phyloP scores from a whole-genome alignment of 768 basidiomycete species.

The Gautieria morchelliformis region DNA sequence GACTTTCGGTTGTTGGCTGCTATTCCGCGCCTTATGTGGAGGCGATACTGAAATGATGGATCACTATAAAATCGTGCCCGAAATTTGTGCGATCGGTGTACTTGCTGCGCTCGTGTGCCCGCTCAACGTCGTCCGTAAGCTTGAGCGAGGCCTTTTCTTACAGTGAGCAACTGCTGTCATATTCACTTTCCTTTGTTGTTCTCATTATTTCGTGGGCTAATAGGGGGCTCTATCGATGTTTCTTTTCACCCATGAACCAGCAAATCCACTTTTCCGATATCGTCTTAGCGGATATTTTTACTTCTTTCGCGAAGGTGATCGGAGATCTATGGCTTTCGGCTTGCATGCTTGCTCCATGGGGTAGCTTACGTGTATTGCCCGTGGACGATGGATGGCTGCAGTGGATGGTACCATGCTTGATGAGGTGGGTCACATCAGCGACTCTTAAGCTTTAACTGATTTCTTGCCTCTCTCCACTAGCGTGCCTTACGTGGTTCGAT shows the following conservation, averaged over 20 bases:
- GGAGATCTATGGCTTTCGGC: slow-evolving; percentile 89
- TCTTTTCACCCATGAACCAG: slow-evolving; percentile 49
- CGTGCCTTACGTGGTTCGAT: slow-evolving; percentile 81
- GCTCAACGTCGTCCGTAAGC: slow-evolving; percentile 52
- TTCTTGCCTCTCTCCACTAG: slow-evolving; percentile 27
- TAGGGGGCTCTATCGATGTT: slow-evolving; percentile 68
- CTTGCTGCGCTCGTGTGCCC: slow-evolving; percentile 56
- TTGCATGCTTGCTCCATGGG: slow-evolving; percentile 79
- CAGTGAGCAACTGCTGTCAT: slow-evolving; percentile 41
- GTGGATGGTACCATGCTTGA: slow-evolving; percentile 75
- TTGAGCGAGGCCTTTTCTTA: slow-evolving; percentile 69
- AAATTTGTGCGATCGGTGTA: slow-evolving; percentile 50
- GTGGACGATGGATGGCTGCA: slow-evolving; percentile 50
- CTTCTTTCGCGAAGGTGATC: slow-evolving; percentile 93
- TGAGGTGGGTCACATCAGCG: slow-evolving; percentile 53
- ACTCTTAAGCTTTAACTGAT: slow-evolving; percentile 2
- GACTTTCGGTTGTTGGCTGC: slow-evolving; percentile 56
- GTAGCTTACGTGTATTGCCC: slow-evolving; percentile 60
- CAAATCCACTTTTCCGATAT: slow-evolving; percentile 86
- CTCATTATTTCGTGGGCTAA: background rate
- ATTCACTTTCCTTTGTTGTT: background rate
- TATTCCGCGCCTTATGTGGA: slow-evolving; percentile 52
- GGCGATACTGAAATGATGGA: slow-evolving; percentile 58
- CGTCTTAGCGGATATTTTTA: slow-evolving; percentile 89
- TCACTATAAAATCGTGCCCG: slow-evolving; percentile 66